phyloP scores from a whole-genome alignment of 768 basidiomycete genomes.

The Mycena rebaudengoi region DNA sequence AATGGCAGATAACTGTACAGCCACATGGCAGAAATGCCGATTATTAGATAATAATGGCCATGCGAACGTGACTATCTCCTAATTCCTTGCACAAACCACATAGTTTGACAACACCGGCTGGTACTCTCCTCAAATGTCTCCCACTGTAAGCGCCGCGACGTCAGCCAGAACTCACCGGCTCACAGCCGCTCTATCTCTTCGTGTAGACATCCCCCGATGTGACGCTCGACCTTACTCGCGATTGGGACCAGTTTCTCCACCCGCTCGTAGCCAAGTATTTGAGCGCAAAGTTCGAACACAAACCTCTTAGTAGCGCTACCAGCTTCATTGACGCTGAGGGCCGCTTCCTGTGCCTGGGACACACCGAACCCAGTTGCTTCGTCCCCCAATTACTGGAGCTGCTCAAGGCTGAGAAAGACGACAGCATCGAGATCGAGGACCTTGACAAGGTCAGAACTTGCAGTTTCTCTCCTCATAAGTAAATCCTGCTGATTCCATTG shows the following conservation, averaged over 20 bases:
- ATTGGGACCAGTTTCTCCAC: conserved; percentile 10
- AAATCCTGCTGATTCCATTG: conserved; percentile 6
- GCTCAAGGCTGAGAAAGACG: conserved; percentile 10
- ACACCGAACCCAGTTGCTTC: not conserved
- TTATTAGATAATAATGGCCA: no score
- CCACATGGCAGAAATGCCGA: no score
- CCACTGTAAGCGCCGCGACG: no score
- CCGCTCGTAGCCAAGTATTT: conserved; percentile 10
- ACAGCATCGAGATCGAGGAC: conserved; percentile 5
- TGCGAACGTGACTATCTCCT: no score
- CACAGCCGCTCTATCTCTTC: not conserved
- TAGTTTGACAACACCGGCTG: no score
- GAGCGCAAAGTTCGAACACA: not conserved
- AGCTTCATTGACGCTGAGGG: conserved; percentile 7
- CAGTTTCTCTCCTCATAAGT: not conserved
- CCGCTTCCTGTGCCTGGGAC: conserved; percentile 1
- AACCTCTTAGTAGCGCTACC: not conserved
- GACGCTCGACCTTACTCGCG: conserved; percentile 7
- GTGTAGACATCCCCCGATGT: conserved; percentile 5
- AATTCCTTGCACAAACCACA: no score
- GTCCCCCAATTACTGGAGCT: conserved; percentile 1
- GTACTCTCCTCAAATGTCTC: no score
- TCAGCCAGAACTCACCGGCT: not conserved
- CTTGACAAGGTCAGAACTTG: conserved; percentile 9
- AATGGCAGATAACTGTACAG: no score